Evolutionary conservation across 2,329 filamentous ascomycete species (phyloP), one percentile per base, ranked within the genome.

Genomic region (Exophiala calicioides): DNA sequence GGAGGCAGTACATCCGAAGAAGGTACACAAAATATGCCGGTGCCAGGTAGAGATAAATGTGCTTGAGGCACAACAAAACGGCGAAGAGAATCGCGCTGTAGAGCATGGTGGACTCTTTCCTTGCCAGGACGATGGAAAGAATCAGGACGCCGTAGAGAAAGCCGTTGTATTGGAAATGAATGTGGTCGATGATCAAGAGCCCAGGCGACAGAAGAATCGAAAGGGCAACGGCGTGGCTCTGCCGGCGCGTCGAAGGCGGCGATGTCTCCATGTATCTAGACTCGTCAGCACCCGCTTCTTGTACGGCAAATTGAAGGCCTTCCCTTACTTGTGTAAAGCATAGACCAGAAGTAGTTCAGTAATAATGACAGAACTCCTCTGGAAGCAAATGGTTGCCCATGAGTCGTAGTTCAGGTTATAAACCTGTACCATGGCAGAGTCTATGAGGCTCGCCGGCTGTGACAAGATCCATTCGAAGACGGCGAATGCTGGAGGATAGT

Each of bases 151-250:
- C 93, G 65, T 97, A 98, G 70, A 98, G 82, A 70, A 90, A 90
- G 30, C 93, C 91, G 72, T 98, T 98, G 74, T 98, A 98, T 74
- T 98, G 93, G 68, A 98, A 98, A 68, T 96, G 90, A 56, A 96
- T 91, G 66, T 98, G 93, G 64, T 98, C 93, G 66, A 98, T 97
- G 65, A 98, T 94, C 50, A 98, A 76, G 26, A 98, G 80, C 2
- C 91, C 93, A 0, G 93, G 93, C 0, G 90, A 97, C 9, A 97
- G 80, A 3, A 97, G 74, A 49, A 98, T 84, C 1, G 91, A 96
- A 45, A 97, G 76, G 18, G 90, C 90, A 35, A 86, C 88, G 18
- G 87, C 88, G 63, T 96, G 90, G 8, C 90, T 86, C 36, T 88
- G 82, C 33, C 82, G 82, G 62, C 83, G 90, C n/a, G 80, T 79